These are phyloP conservation scores for Cercospora nicotianae DNA, from an alignment of 2,329 filamentous ascomycete species.

Conservation along the genomic window DNA sequence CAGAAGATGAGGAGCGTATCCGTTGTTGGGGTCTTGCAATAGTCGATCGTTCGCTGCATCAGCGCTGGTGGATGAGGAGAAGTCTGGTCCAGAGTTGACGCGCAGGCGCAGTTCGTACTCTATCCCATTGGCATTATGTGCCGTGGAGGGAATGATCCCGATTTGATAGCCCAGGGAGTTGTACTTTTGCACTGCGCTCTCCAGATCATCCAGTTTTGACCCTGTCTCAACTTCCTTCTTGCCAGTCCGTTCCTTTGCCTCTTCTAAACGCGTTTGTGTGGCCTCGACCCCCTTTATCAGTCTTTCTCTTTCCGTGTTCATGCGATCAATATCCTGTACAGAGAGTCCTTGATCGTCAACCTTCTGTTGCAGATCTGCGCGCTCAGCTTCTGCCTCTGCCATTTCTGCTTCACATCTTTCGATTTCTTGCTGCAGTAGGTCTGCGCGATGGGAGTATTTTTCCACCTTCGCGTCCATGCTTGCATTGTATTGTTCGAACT, in stretches of 20 bases:
- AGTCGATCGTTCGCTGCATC: conserved; percentile 64
- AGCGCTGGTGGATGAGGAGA: conserved; percentile 53
- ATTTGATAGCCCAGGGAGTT: conserved; percentile 94
- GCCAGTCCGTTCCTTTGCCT: conserved; percentile 76
- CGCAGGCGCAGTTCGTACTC: conserved; percentile 83
- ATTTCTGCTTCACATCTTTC: conserved; percentile 75
- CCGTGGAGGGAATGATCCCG: conserved; percentile 80
- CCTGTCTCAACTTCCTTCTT: conserved; percentile 89
- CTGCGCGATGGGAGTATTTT: conserved; percentile 79
- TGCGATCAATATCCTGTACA: conserved; percentile 97
- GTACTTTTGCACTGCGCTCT: conserved; percentile 83
- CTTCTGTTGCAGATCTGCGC: conserved; percentile 73
- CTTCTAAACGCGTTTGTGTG: conserved; percentile 73
- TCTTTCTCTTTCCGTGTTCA: conserved; percentile 92
- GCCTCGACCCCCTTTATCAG: conserved; percentile 85
- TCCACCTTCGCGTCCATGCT: conserved; percentile 80
- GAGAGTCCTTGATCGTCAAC: conserved; percentile 94
- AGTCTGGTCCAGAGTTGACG: conserved; percentile 76
- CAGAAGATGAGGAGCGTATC: conserved; percentile 86
- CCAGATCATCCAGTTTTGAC: conserved; percentile 85
- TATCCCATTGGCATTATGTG: conserved; percentile 78
- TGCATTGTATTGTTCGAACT: conserved; percentile 93
- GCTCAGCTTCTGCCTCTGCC: conserved; percentile 78
- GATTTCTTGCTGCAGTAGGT: conserved; percentile 82
- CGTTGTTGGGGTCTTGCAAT: conserved; percentile 75